Evolutionary conservation across 202 grass and related monocot species (phyloP), one percentile per base, ranked within the genome.

Genomic region (Cymbopogon flexuosus): DNA sequence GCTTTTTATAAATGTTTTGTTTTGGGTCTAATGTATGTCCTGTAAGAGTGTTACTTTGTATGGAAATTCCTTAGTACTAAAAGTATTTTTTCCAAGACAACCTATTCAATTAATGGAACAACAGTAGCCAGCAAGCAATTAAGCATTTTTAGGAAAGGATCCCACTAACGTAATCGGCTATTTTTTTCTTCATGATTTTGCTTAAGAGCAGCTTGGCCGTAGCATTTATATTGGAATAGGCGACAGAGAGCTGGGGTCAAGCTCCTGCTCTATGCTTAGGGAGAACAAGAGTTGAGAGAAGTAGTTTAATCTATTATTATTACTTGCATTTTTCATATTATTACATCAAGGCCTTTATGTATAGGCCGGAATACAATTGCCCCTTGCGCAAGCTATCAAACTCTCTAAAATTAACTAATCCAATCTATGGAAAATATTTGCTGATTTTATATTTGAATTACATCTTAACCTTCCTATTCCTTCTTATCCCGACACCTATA

Each of bases 131-230:
- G 39, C 82, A 69, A 61, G 49, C 0, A 18, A 14, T 30, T 60
- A 59, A 21, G 24, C 23, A 21, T 61, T 61, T 76, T 37, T 62
- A 68, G 31, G 2, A 15, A 43, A 22, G 3, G 75, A 36, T 40
- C 46, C 46, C 9, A 62, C 21, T 51, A 14, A 0, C 62, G 65
- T 41, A 70, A 54, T 76, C 82, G 64, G 43, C 68, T 29, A 23
- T 82, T 81, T 77, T 54, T 54, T 76, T 39, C 57, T 77, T 72
- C 34, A 23, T 31, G 69, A 56, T 77, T 75, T 77, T 64, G 8
- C 24, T 52, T 71, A 82, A 33, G 24, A 56, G 34, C 16, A 80
- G 70, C 54, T 58, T 54, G 51, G 16, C 18, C 19, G 51, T 19
- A 54, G 6, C 51, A 54, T n/a, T 54, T 54, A 39, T 39, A 36